Percentiles rank a stretch among this genome's conserved stretches.
Evolutionary conservation across 768 basidiomycete genomes (phyloP).

Genomic region (Epithele typhae): DNA sequence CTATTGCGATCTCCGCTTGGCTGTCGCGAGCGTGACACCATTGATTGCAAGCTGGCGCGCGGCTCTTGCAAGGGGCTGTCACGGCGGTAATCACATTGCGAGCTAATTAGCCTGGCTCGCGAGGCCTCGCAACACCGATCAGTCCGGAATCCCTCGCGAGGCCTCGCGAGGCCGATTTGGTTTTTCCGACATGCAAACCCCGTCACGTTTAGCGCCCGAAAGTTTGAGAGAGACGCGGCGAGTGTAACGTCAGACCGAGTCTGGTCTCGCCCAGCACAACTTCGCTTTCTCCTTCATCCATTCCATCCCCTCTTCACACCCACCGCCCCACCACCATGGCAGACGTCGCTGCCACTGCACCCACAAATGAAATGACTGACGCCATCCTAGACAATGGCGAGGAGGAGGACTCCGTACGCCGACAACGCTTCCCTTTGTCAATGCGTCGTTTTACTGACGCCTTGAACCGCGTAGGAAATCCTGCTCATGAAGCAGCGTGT

Average conservation of each 20-base stretch:
- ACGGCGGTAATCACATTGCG: no score
- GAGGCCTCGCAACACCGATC: no score
- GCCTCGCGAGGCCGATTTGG: no score
- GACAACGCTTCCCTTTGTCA: not conserved
- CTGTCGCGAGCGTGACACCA: no score
- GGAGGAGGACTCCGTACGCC: slow-evolving; percentile 32
- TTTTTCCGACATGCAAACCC: no score
- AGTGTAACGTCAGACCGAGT: not conserved
- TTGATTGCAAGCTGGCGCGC: no score
- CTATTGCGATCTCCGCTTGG: no score
- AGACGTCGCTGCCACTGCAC: slow-evolving; percentile 23
- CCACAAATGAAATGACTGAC: slow-evolving; percentile 21
- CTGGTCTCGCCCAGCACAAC: not conserved
- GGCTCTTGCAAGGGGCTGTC: no score
- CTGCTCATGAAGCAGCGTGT: slow-evolving; percentile 88
- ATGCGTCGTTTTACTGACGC: not conserved
- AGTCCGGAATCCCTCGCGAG: no score
- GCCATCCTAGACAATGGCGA: slow-evolving; percentile 27
- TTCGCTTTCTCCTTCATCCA: not conserved
- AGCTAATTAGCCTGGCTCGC: no score
- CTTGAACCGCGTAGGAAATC: slow-evolving; percentile 54
- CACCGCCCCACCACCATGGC: slow-evolving; percentile 24
- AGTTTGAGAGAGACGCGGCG: not conserved
- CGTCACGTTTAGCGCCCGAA: not conserved
- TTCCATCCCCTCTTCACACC: slow-evolving; percentile 19